Conservation (phyloP, 768 basidiomycete genomes). For the Calocybe gangraenosa region DNA sequence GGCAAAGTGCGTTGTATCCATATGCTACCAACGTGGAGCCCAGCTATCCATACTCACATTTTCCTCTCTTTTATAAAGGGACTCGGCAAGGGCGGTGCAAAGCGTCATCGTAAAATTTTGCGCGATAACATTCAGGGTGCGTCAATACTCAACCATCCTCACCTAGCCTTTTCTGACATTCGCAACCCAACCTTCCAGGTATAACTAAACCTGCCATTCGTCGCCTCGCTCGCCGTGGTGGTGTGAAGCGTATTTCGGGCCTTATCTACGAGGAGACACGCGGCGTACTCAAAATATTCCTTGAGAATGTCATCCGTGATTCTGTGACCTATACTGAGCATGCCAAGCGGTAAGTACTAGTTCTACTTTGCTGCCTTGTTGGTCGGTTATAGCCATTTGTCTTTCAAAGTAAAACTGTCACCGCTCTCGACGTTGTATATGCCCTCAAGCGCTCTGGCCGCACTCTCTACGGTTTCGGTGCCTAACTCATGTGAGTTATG, state of each 20-base stretch:
- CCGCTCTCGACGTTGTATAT: constrained; percentile 82
- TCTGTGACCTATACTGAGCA: constrained; percentile 93
- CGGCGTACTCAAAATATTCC: constrained; percentile 87
- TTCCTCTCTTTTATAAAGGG: constrained; percentile 35
- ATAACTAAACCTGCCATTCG: constrained; percentile 82
- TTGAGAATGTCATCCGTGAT: constrained; percentile 85
- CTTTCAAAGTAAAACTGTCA: constrained; percentile 56
- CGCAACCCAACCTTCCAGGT: constrained; percentile 29
- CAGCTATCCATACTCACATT: background rate
- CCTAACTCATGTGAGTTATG: constrained; percentile 26
- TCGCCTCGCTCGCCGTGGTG: constrained; percentile 87
- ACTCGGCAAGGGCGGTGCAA: constrained; percentile 82
- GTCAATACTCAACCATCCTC: constrained; percentile 6
- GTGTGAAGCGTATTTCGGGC: constrained; percentile 88
- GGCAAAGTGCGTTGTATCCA: constrained; percentile 46
- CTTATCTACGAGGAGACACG: constrained; percentile 91
- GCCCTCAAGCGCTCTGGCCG: constrained; percentile 69
- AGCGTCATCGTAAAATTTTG: constrained; percentile 82
- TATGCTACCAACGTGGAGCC: background rate
- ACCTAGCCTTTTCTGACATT: background rate
- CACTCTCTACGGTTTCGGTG: constrained; percentile 80
- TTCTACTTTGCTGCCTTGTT: background rate
- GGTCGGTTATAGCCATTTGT: background rate
- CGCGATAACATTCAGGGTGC: constrained; percentile 68
- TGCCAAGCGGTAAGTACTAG: constrained; percentile 54